Percentiles rank a stretch among this genome's conserved stretches.
Evolutionary conservation across 23 red algal species (phyloP).

Genomic region (Chondrus crispus): DNA sequence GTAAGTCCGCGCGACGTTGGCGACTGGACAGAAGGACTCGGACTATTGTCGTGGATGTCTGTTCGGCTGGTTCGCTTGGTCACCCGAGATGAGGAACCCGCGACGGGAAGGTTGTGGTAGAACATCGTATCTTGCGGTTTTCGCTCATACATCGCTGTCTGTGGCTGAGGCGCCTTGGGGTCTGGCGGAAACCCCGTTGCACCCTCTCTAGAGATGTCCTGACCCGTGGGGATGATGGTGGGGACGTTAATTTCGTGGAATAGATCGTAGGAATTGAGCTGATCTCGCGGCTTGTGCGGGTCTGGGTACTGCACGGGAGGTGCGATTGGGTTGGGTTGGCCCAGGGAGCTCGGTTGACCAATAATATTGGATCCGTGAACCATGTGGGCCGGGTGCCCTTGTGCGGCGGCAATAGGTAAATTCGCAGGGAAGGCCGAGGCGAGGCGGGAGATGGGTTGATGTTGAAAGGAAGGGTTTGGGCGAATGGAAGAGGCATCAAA

Average conservation of each 20-base stretch:
- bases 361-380: neutral
- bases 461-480: neutral
- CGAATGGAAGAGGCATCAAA: neutral
- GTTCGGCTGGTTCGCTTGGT: constrained; percentile 3
- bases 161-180: neutral
- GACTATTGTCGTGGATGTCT: neutral
- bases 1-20: neutral
- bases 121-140: neutral
- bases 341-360: neutral
- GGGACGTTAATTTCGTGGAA: constrained; percentile 44
- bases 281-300: neutral
- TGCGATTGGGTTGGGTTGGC: neutral
- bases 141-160: neutral
- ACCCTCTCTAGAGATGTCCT: neutral
- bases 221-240: neutral
- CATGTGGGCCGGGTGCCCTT: neutral
- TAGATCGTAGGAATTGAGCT: constrained; percentile 27
- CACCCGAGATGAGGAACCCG: neutral
- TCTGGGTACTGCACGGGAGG: neutral
- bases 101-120: neutral
- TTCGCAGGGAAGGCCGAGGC: neutral
- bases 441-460: neutral
- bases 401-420: neutral
- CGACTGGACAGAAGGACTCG: constrained; percentile 36
- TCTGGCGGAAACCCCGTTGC: neutral